Percentiles rank a stretch among this genome's conserved stretches.
Conservation (phyloP, 495 filamentous ascomycete genomes). For the Chaetomium cochliodes region DNA sequence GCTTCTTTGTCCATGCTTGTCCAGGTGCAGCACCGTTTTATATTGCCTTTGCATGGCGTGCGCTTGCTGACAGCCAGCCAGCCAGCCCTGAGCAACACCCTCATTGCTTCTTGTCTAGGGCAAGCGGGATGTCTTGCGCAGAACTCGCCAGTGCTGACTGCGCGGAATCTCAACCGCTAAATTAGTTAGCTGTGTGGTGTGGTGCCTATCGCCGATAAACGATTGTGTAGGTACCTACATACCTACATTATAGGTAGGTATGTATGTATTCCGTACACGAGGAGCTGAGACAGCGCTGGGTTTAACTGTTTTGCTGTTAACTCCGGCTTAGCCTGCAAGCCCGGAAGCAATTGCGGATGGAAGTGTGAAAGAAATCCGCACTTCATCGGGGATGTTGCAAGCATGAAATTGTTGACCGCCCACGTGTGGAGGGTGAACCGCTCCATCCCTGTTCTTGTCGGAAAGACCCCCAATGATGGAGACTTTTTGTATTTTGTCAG, state of each 20-base stretch:
- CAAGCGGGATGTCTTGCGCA: neutral
- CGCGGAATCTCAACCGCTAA: neutral
- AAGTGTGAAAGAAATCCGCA: neutral
- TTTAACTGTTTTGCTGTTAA: neutral
- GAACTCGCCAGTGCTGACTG: neutral
- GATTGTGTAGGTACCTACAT: too few species aligned
- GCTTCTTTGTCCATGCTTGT: neutral
- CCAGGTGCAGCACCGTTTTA: neutral
- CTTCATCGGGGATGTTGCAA: neutral
- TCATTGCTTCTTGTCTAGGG: neutral
- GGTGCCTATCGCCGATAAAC: neutral
- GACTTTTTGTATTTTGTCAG: neutral
- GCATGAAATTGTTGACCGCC: slow-evolving; percentile 8
- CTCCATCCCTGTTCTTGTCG: neutral
- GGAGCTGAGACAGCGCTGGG: neutral
- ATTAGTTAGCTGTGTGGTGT: neutral
- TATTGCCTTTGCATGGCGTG: slow-evolving; percentile 1
- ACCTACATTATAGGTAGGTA: too few species aligned
- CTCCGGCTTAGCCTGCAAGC: neutral
- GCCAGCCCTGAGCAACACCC: neutral
- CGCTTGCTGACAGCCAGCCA: neutral
- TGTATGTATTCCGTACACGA: too few species aligned
- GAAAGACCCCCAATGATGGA: neutral
- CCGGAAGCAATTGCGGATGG: neutral
- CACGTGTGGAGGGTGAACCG: slow-evolving; percentile 6